Conservation (phyloP, 2,329 filamentous ascomycete genomes). For the Rhytidhysteron rufulum region DNA sequence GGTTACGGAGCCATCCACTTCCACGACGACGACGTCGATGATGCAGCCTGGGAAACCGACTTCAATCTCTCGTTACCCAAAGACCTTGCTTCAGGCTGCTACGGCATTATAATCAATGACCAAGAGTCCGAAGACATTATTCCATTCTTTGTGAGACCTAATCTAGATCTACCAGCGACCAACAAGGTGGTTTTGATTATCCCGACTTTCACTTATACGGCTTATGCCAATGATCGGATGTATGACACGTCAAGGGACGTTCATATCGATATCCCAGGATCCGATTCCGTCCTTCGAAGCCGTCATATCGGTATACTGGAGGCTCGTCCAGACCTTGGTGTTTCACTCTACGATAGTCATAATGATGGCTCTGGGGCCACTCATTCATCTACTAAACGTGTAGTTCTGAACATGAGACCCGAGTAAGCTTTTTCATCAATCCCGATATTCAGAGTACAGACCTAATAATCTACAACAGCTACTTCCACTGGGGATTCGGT, state of each 20-base stretch:
- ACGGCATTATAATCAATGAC: conserved; percentile 22
- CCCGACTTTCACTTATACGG: conserved; percentile 37
- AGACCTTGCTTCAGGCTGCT: conserved; percentile 20
- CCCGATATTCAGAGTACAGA: neutral
- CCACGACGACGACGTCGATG: conserved; percentile 38
- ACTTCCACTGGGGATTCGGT: conserved; percentile 32
- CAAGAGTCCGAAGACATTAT: conserved; percentile 24
- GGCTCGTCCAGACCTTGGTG: too few species aligned
- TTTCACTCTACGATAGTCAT: conserved; percentile 38
- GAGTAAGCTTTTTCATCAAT: conserved; percentile 8
- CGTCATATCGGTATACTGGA: too few species aligned
- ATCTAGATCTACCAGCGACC: conserved; percentile 5
- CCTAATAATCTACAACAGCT: conserved; percentile 10
- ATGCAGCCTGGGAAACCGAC: conserved; percentile 33
- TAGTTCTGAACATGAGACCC: conserved; percentile 37
- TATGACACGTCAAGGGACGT: conserved; percentile 21
- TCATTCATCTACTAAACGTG: conserved; percentile 30
- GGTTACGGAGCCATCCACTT: conserved; percentile 39
- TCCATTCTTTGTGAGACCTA: conserved; percentile 32
- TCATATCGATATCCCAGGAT: too few species aligned
- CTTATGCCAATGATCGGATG: conserved; percentile 39
- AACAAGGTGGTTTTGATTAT: conserved; percentile 26
- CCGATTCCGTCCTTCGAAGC: too few species aligned
- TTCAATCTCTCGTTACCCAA: conserved; percentile 21
- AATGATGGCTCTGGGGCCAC: conserved; percentile 33